Percentiles rank a stretch among this genome's conserved stretches.
phyloP scores from a whole-genome alignment of 2,329 filamentous ascomycete species.

The Emergomyces orientalis region DNA sequence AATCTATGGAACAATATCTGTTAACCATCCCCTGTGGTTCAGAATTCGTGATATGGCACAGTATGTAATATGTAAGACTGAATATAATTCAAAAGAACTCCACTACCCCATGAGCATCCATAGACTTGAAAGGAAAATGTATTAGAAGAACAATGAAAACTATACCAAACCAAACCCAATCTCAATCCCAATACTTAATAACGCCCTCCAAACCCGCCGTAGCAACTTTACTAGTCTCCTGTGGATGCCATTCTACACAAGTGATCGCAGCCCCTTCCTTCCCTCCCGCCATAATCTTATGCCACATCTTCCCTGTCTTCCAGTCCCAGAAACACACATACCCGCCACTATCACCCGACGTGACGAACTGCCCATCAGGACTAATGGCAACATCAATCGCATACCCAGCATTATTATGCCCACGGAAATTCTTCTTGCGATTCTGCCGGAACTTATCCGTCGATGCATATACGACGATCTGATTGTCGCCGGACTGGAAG shows the following conservation, averaged over 20 bases:
- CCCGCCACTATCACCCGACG: slow-evolving; percentile 75
- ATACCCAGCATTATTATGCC: slow-evolving; percentile 92
- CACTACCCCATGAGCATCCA: neutral
- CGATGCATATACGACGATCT: slow-evolving; percentile 89
- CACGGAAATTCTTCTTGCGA: slow-evolving; percentile 89
- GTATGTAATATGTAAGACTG: neutral
- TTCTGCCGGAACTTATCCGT: slow-evolving; percentile 97
- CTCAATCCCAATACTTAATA: slow-evolving; percentile 87
- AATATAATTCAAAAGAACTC: neutral
- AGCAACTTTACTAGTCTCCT: slow-evolving; percentile 88
- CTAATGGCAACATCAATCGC: slow-evolving; percentile 82
- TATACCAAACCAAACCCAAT: neutral
- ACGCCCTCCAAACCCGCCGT: slow-evolving; percentile 82
- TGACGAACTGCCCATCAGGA: slow-evolving; percentile 85
- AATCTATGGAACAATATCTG: neutral
- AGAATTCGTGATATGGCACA: neutral
- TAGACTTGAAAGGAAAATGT: neutral
- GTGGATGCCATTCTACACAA: slow-evolving; percentile 92
- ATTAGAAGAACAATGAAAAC: neutral
- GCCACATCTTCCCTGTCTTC: slow-evolving; percentile 99
- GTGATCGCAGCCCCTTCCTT: slow-evolving; percentile 68
- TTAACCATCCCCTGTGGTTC: neutral
- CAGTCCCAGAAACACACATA: slow-evolving; percentile 97
- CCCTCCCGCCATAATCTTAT: slow-evolving; percentile 70
- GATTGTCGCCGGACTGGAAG: slow-evolving; percentile 89